Base-by-base conservation (phyloP, 805 yeast genomes). In the Saccharomycopsis fodiens region DNA sequence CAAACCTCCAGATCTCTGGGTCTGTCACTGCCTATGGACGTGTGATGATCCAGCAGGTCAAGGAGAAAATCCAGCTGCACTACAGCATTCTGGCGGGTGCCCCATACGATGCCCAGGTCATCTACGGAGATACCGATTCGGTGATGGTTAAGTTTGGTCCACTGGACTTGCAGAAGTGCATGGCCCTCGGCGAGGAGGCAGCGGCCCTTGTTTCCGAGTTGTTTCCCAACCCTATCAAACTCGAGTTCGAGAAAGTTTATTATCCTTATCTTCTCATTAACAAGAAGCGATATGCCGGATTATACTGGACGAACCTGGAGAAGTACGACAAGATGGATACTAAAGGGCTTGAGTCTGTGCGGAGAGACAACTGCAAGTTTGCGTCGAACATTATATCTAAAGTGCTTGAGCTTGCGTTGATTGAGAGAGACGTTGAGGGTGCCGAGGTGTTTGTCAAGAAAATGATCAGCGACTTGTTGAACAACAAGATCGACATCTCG, bases 61-160 rank as follows among this genome's bases (percentile, higher is more conserved):
- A 91, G 57, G 70, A 73, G 40, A 86, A 82, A 51, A 97, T 93
- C 2, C 89, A 88, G 63, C 78, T 79, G 34, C 74, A 77, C 46
- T 93, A 88, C 59, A 73, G 78, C 8, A 81, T 78, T n/a, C 76
- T 75, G 46, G 87, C 91, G 62, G 97, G 97, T 1, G 82, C 71
- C 57, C 72, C 75, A n/a, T 79, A 73, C 59, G 95, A 93, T 65
- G 81, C 97, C 0, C 76, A 82, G 54, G 98, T 93, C 51, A 82
- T 93, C 35, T 93, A 93, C 60, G 99, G 99, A 70, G 99, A 93
- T 64, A 93, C 99, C 0, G 99, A 93, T 73, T 94, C 98, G 6
- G 99, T 93, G 15, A 94, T 93, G 98, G 96, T 93, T 37, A 89
- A 87, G 59, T 93, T 93, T 67, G 99, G 99, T 1, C 77, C 79